Evolutionary conservation across 176 grass and related monocot species (phyloP).

Genomic region (Cocos nucifera): DNA sequence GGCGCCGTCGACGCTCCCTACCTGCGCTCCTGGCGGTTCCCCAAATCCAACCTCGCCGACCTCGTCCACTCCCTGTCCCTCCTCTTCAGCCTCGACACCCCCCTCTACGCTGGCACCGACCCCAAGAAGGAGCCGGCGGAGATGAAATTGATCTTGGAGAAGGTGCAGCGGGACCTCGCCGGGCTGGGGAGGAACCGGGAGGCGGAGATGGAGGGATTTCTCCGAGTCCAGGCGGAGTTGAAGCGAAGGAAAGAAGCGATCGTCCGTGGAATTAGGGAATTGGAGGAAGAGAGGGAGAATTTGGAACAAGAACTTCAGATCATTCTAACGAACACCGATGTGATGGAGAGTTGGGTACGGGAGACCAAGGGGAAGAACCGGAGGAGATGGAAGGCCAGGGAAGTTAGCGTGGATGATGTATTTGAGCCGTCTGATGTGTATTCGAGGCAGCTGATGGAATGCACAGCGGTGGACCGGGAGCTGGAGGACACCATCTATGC

Average conservation of each 20-base stretch:
- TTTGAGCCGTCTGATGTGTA: neutral
- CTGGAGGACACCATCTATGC: slow-evolving; percentile 8
- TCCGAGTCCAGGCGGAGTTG: slow-evolving; percentile 1
- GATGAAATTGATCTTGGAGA: too few relatives aligned
- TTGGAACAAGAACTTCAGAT: slow-evolving; percentile 13
- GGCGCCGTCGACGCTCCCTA: neutral
- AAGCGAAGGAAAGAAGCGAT: slow-evolving; percentile 1
- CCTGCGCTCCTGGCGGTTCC: neutral
- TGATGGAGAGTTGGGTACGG: slow-evolving; percentile 7
- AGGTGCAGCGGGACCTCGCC: too few relatives aligned
- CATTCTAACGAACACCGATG: neutral
- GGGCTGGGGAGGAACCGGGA: too few relatives aligned
- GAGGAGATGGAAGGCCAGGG: neutral
- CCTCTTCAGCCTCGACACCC: neutral
- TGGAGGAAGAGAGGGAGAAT: slow-evolving; percentile 11
- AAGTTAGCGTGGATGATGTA: neutral
- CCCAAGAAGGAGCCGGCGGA: too few relatives aligned
- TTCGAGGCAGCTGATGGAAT: neutral
- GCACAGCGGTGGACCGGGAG: neutral
- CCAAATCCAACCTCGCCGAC: slow-evolving; percentile 4
- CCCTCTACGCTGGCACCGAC: neutral
- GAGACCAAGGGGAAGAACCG: neutral
- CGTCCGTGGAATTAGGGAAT: neutral
- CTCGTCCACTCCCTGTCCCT: neutral
- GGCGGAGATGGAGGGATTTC: too few relatives aligned